Conservation (phyloP, 164 flowering plant genomes). For the Liriodendron chinense region DNA sequence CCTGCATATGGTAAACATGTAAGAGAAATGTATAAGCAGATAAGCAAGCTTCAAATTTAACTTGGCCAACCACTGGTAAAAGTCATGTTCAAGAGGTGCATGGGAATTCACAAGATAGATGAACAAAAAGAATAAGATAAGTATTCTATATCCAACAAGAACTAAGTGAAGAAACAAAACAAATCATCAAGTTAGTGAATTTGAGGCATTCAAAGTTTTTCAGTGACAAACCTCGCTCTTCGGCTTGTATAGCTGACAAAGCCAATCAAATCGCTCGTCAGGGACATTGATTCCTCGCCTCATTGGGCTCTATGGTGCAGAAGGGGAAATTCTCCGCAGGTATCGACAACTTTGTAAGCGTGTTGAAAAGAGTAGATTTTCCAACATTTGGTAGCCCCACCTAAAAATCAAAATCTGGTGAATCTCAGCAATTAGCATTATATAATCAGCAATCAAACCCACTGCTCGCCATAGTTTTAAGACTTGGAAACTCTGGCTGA, state of each 20-base stretch:
- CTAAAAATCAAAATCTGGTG: constrained; percentile 32
- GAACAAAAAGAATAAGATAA: not conserved
- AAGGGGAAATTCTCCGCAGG: constrained; percentile 98
- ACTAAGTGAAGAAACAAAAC: not conserved
- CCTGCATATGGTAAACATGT: too few relatives aligned
- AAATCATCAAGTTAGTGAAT: not conserved
- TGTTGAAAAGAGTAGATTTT: constrained; percentile 94
- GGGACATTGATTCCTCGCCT: constrained; percentile 89
- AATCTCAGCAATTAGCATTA: not conserved
- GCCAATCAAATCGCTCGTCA: constrained; percentile 96
- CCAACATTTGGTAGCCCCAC: constrained; percentile 99
- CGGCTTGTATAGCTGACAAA: constrained; percentile 78
- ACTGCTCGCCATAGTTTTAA: not conserved
- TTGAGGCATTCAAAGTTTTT: not conserved
- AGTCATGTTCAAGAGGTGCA: not conserved
- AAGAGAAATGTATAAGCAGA: not conserved
- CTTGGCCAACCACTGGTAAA: not conserved
- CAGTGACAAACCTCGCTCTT: constrained; percentile 72
- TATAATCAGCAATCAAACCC: not conserved
- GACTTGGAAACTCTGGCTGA: too few relatives aligned
- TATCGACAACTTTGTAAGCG: constrained; percentile 82
- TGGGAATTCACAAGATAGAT: not conserved
- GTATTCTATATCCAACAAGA: not conserved
- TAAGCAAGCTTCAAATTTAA: not conserved
- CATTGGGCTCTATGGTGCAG: constrained; percentile 97